Conservation (phyloP, 108 stramenopile genomes). For the Cylindrotheca fusiformis region DNA sequence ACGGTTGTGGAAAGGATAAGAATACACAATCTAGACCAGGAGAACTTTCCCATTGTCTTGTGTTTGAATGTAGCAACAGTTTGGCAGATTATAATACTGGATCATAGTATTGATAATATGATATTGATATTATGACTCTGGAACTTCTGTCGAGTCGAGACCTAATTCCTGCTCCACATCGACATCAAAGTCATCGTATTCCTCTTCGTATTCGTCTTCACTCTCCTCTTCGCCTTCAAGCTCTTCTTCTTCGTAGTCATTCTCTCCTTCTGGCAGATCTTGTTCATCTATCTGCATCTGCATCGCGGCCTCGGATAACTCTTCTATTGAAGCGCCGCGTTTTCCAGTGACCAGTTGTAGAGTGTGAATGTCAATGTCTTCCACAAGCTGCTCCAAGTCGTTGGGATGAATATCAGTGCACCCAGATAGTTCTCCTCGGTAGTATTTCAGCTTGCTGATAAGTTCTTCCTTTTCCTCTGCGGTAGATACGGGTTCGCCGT, state of each 20-base stretch:
- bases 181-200: constrained; percentile 20
- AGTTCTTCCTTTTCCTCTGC: constrained; percentile 21
- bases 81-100: too few relatives aligned
- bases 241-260: constrained; percentile 6
- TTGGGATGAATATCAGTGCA: constrained; percentile 39
- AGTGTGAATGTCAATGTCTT: constrained; percentile 34
- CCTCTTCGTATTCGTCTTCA: constrained; percentile 37
- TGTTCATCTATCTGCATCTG: constrained; percentile 40
- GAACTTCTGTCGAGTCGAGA: constrained; percentile 9
- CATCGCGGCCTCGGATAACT: constrained; percentile 15
- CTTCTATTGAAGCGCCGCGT: constrained; percentile 21
- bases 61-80: too few relatives aligned
- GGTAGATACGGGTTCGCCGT: neutral
- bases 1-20: too few relatives aligned
- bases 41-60: too few relatives aligned
- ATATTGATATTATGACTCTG: constrained; percentile 2
- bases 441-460: constrained; percentile 30
- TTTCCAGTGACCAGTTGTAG: constrained; percentile 24
- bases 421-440: constrained; percentile 34
- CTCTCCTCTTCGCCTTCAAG: constrained; percentile 31
- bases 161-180: constrained; percentile 40
- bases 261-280: constrained; percentile 19
- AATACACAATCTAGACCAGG: too few relatives aligned
- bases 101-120: neutral
- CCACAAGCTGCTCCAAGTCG: constrained; percentile 27